Evolutionary conservation across 805 yeast genomes (phyloP), one percentile per base, ranked within the genome.

Genomic region (Metschnikowia continentalis): DNA sequence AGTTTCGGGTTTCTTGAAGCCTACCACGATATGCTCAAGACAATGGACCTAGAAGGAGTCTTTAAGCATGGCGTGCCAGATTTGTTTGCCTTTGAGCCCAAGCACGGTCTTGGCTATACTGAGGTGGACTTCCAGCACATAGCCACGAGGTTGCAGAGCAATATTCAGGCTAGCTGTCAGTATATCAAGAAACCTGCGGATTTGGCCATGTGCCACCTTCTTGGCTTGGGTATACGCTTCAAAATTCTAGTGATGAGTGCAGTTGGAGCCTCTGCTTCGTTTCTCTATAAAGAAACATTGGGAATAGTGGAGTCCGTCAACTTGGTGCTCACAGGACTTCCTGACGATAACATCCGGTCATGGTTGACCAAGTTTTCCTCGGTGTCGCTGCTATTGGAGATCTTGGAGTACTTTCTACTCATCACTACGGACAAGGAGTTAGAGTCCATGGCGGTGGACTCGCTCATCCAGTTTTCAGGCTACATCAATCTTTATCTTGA

Each of bases 391-490:
- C 33, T 55, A 32, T 20, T 51, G 19, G 58, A 46, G 33, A 19
- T 53, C 1, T 37, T 55, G 41, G 52, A 49, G 33, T 43, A 48
- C 5, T 50, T 30, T 33, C 32, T 54, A 20, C 50, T 20, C 4
- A 37, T 50, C 20, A 44, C 38, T 6, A 19, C 33, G 7, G 50
- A 43, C 22, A 47, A 32, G n/a, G 38, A 32, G 5, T 23, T 36
- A 22, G 44, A 42, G 15, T 49, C 56, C 8, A 26, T 44, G 26
- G 45, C 42, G 1, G 22, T 54, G 26, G 49, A 47, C 19, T 47
- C 45, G 15, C 48, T 54, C 39, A 39, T 53, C 38, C 46, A 47
- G 33, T 45, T 47, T 32, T 47, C 56, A n/a, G 30, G 38, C 10
- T 30, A 36, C 35, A 13, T 53, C 6, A 42, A 48, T 13, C 22